Evolutionary conservation across 2,329 filamentous ascomycete species (phyloP).

Genomic region (Botrytis aclada): DNA sequence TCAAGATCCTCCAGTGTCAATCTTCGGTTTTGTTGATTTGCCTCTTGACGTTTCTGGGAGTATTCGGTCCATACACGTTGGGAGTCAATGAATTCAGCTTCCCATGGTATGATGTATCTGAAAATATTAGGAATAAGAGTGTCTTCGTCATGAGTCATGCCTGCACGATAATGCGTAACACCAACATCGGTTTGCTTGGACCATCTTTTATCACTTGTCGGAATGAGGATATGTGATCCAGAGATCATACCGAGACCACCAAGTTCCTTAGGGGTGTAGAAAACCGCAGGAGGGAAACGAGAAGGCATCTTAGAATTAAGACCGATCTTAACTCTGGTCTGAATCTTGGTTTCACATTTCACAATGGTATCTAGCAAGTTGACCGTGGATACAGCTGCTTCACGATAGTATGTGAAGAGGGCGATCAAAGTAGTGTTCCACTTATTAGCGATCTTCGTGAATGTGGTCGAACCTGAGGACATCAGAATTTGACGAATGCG

Average conservation of each 20-base stretch:
- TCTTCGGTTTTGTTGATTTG: conserved; percentile 93
- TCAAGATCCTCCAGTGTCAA: conserved; percentile 94
- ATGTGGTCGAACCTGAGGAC: conserved; percentile 98
- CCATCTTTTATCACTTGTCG: conserved; percentile 96
- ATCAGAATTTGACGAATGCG: conserved; percentile 97
- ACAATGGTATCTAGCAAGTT: conserved; percentile 94
- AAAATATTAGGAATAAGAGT: conserved; percentile 98
- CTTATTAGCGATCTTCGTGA: conserved; percentile 99
- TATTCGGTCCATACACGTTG: conserved; percentile 99
- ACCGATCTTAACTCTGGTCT: conserved; percentile 97
- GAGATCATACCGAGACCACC: conserved; percentile 99
- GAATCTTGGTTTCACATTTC: conserved; percentile 99
- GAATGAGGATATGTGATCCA: conserved; percentile 95
- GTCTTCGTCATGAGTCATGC: conserved; percentile 98
- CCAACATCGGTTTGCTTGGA: conserved; percentile 97
- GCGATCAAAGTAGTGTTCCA: conserved; percentile 99
- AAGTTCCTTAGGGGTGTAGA: conserved; percentile 97
- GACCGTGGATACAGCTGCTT: conserved; percentile 94
- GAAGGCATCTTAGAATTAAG: conserved; percentile 99
- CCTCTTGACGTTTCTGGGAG: conserved; percentile 94
- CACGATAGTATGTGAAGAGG: conserved; percentile 96
- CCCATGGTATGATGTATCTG: conserved; percentile 98
- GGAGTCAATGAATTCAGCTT: conserved; percentile 97
- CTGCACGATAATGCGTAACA: conserved; percentile 92
- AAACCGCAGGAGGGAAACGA: conserved; percentile 95